These are phyloP conservation scores for Globisporangium barbulae DNA, from an alignment of 352 stramenopile genomes.

Conservation along the genomic window DNA sequence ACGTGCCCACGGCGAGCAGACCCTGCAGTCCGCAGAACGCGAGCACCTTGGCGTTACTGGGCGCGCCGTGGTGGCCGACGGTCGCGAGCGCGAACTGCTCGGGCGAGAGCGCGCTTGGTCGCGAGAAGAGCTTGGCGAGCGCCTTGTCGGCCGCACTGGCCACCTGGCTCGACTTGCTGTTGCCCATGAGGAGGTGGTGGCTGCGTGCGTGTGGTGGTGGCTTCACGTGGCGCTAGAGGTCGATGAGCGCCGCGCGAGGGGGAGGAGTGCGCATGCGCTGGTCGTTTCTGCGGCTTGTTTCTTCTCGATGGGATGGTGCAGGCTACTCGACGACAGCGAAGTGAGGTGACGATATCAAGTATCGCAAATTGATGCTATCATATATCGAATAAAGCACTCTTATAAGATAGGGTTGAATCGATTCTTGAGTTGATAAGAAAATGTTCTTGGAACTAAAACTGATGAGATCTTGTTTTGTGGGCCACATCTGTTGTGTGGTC, in stretches of 20 bases:
- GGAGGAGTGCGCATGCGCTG: background rate
- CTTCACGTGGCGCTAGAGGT: background rate
- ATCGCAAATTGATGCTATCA: no score
- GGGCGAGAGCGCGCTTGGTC: conserved; percentile 31
- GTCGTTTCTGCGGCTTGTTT: background rate
- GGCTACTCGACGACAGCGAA: no score
- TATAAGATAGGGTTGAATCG: no score
- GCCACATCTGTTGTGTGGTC: background rate
- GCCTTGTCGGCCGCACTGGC: conserved; percentile 32
- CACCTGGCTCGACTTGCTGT: conserved; percentile 45
- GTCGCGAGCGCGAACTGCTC: conserved; percentile 47
- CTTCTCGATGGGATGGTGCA: background rate
- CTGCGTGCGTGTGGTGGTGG: background rate
- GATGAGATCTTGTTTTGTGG: background rate
- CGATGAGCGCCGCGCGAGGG: background rate
- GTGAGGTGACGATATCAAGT: no score
- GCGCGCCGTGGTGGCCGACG: conserved; percentile 64
- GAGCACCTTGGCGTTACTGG: conserved; percentile 52
- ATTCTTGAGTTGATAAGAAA: background rate
- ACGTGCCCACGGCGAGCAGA: conserved; percentile 64
- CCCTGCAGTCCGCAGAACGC: conserved; percentile 63
- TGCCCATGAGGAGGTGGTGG: conserved; percentile 37
- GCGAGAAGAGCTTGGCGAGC: conserved; percentile 38
- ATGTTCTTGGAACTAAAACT: background rate
- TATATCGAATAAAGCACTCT: no score